phyloP scores from a whole-genome alignment of 768 basidiomycete genomes.

The Grammothele lineata region DNA sequence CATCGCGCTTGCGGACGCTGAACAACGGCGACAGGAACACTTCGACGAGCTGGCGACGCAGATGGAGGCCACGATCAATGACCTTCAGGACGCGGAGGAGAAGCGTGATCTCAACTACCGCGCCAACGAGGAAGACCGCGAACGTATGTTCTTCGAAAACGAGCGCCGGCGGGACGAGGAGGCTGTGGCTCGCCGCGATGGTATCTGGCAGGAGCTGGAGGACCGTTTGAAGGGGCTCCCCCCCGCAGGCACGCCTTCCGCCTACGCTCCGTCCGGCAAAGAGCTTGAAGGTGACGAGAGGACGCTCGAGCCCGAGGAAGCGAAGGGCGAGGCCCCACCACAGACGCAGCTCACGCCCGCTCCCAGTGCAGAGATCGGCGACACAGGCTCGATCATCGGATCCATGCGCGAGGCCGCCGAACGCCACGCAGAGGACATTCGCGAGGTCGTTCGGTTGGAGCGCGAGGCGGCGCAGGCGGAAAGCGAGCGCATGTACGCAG shows the following conservation, averaged over 20 bases:
- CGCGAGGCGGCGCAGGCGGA: conserved; percentile 52
- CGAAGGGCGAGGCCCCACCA: not conserved
- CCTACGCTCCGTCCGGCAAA: no score
- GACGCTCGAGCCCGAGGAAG: not conserved
- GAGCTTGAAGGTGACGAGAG: no score
- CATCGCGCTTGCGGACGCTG: conserved; percentile 38
- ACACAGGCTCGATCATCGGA: conserved; percentile 28
- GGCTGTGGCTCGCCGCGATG: conserved; percentile 44
- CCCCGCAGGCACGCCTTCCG: not conserved
- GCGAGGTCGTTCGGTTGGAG: conserved; percentile 53
- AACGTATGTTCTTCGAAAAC: conserved; percentile 53
- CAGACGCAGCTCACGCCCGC: not conserved
- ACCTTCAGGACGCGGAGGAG: conserved; percentile 57
- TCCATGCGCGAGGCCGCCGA: conserved; percentile 49
- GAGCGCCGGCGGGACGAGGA: conserved; percentile 59
- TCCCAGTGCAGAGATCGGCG: conserved; percentile 19
- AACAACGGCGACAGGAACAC: conserved; percentile 45
- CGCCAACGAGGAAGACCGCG: conserved; percentile 59
- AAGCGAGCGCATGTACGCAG: conserved; percentile 45
- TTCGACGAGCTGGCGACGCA: conserved; percentile 52
- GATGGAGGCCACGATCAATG: conserved; percentile 43
- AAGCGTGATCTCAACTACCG: conserved; percentile 63
- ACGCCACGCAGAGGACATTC: conserved; percentile 52
- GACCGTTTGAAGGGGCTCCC: conserved; percentile 18
- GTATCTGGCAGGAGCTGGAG: conserved; percentile 30